Evolutionary conservation across 2,329 filamentous ascomycete genomes (phyloP).

Genomic region (Colletotrichum sidae): DNA sequence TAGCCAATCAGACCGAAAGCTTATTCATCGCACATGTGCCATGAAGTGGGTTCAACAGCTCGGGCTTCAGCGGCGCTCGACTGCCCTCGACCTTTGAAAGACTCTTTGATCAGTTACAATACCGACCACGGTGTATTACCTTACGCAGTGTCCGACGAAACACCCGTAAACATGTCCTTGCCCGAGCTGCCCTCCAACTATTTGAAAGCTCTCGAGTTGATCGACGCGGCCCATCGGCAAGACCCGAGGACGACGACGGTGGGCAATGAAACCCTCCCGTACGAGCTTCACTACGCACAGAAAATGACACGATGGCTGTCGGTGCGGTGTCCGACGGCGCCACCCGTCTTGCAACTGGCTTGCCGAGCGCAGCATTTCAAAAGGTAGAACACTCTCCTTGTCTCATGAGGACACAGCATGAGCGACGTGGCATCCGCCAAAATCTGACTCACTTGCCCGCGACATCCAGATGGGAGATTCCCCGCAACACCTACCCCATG

Average conservation of each 20-base stretch:
- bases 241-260: constrained; percentile 54
- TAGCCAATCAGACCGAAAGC: too few species aligned
- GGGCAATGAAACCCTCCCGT: constrained; percentile 65
- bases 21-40: too few species aligned
- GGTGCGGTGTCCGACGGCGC: constrained; percentile 69
- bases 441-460: constrained; percentile 21
- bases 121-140: too few species aligned
- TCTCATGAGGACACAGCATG: not conserved
- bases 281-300: constrained; percentile 85
- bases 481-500: constrained; percentile 77
- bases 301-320: constrained; percentile 83
- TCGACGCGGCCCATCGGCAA: constrained; percentile 72
- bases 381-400: constrained; percentile 55
- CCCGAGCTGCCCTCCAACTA: constrained; percentile 54
- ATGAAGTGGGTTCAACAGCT: not conserved
- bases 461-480: constrained; percentile 79
- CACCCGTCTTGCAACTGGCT: constrained; percentile 77
- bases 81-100: not conserved
- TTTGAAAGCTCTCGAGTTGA: constrained; percentile 69
- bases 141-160: not conserved
- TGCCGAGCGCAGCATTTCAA: constrained; percentile 88
- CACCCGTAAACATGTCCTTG: constrained; percentile 31
- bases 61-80: too few species aligned
- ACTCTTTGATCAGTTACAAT: too few species aligned
- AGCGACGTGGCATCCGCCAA: constrained; percentile 6